Percentiles rank a stretch among this genome's conserved stretches.
phyloP scores from a whole-genome alignment of 2,329 filamentous ascomycete genomes.

The Pyricularia sp. region DNA sequence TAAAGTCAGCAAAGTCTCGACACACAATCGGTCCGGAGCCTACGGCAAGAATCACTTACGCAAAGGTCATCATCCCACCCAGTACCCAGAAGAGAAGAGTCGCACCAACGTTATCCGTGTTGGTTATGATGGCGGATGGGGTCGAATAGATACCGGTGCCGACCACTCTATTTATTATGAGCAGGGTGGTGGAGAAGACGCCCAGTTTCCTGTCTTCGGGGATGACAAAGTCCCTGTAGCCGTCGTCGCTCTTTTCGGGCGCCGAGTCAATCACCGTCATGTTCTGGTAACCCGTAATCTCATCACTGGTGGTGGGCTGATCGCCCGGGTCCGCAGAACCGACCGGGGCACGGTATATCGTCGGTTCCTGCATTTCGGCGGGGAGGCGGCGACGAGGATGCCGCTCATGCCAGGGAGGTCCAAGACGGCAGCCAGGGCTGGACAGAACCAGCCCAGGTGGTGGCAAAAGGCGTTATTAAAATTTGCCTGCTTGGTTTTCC shows the following conservation, averaged over 20 bases:
- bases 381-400: background rate
- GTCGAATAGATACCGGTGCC: constrained; percentile 41
- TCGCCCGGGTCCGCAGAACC: constrained; percentile 1
- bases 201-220: constrained; percentile 18
- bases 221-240: constrained; percentile 5
- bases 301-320: background rate
- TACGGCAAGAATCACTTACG: constrained; percentile 22
- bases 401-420: background rate
- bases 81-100: constrained; percentile 38
- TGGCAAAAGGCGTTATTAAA: background rate
- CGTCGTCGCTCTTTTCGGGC: constrained; percentile 1
- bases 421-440: background rate
- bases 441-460: background rate
- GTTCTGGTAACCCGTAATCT: constrained; percentile 9
- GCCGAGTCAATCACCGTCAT: constrained; percentile 9
- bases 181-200: constrained; percentile 23
- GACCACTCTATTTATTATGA: constrained; percentile 38
- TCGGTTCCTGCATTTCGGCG: constrained; percentile 6
- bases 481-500: background rate
- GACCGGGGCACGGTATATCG: constrained; percentile 7
- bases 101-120: constrained; percentile 33
- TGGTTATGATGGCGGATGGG: constrained; percentile 31
- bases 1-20: constrained; percentile 1
- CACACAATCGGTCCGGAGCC: background rate
- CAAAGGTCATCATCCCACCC: constrained; percentile 35